phyloP scores from a whole-genome alignment of 371 early-diverging fungal genomes.

The Mortierella sp. region DNA sequence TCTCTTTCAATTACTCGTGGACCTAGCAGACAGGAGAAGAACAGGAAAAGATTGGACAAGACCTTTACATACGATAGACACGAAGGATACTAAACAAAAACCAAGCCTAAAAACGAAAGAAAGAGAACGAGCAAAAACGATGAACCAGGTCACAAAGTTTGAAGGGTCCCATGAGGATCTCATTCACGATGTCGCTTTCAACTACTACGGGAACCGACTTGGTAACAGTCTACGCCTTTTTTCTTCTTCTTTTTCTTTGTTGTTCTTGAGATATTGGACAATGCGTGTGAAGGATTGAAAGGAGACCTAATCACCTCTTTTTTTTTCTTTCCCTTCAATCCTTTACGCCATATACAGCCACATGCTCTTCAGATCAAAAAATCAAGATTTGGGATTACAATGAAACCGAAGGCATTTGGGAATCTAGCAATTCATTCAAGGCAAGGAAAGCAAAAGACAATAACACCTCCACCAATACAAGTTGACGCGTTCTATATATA shows the following conservation, averaged over 20 bases:
- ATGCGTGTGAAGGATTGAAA: no score
- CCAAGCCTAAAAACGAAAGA: background rate
- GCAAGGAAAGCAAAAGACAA: slow-evolving; percentile 47
- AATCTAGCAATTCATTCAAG: slow-evolving; percentile 88
- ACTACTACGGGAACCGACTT: slow-evolving; percentile 92
- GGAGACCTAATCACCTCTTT: background rate
- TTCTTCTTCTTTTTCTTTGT: background rate
- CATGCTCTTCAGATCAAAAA: slow-evolving; percentile 93
- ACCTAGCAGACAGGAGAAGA: background rate
- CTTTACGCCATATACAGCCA: slow-evolving; percentile 51
- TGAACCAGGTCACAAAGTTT: slow-evolving; percentile 70
- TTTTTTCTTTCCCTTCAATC: background rate
- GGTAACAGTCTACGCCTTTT: slow-evolving; percentile 36
- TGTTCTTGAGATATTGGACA: background rate
- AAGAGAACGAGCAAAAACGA: slow-evolving; percentile 2
- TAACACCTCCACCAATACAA: background rate
- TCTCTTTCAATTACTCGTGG: no score
- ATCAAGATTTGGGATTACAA: slow-evolving; percentile 94
- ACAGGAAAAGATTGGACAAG: background rate
- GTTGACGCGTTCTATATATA: background rate
- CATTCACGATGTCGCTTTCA: slow-evolving; percentile 92
- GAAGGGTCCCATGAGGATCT: slow-evolving; percentile 93
- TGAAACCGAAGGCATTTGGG: slow-evolving; percentile 79
- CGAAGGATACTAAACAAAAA: background rate
- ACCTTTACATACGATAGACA: no score